These are phyloP conservation scores for Auriscalpium vulgare DNA, from an alignment of 768 basidiomycete genomes.

Conservation along the genomic window DNA sequence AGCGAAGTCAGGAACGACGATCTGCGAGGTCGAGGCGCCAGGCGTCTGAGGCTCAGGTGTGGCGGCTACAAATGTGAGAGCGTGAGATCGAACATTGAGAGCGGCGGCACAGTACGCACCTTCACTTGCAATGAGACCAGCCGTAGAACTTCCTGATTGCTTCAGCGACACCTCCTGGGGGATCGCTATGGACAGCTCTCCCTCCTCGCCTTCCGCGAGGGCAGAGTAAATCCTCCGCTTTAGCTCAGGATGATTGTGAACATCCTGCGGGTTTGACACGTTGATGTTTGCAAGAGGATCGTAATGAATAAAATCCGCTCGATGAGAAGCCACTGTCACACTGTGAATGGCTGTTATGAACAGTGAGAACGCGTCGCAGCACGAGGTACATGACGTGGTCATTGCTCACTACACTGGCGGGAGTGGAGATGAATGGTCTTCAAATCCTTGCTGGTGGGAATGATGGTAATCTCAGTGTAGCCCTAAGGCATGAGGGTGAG, in stretches of 20 bases:
- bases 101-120: constrained; percentile 28
- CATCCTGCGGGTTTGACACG: constrained; percentile 63
- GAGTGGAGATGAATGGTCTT: constrained; percentile 83
- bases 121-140: constrained; percentile 45
- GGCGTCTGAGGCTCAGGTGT: constrained; percentile 83
- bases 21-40: constrained; percentile 23
- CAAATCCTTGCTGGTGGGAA: constrained; percentile 73
- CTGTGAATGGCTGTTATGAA: constrained; percentile 52
- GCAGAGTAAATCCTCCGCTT: constrained; percentile 91
- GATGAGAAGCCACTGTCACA: constrained; percentile 63
- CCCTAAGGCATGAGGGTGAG: constrained; percentile 42
- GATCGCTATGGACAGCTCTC: constrained; percentile 87
- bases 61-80: constrained; percentile 32
- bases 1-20: constrained; percentile 52
- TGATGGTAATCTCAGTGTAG: constrained; percentile 86
- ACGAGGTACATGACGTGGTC: background rate
- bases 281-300: constrained; percentile 66
- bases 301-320: constrained; percentile 70
- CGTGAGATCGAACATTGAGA: no score
- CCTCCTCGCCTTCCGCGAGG: constrained; percentile 86
- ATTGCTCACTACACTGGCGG: constrained; percentile 71
- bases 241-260: constrained; percentile 85
- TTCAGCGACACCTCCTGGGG: constrained; percentile 63
- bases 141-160: constrained; percentile 42
- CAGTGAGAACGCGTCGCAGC: constrained; percentile 14